Percentiles rank a stretch among this genome's conserved stretches.
Conservation (phyloP, 495 filamentous ascomycete species). For the Gamarada debralockiae region DNA sequence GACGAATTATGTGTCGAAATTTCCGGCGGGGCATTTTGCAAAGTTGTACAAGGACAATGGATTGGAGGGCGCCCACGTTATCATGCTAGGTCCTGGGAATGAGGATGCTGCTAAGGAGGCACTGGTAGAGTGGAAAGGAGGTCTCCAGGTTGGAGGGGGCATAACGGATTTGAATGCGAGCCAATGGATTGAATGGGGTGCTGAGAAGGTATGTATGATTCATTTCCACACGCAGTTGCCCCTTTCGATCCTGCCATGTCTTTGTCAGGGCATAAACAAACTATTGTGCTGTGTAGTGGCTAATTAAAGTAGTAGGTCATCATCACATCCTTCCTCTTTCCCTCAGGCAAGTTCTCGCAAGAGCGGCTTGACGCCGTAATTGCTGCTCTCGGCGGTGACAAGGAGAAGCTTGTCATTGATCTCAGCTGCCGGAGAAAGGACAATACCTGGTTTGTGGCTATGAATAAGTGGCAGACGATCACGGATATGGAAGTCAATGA, state of each 20-base stretch:
- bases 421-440: conserved; percentile 78
- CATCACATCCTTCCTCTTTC: conserved; percentile 77
- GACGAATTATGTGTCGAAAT: conserved; percentile 86
- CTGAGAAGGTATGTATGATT: conserved; percentile 67
- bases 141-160: conserved; percentile 86
- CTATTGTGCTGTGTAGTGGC: too few species aligned
- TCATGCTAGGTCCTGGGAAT: conserved; percentile 91
- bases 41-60: conserved; percentile 68
- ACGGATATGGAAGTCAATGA: conserved; percentile 91
- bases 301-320: conserved; percentile 65
- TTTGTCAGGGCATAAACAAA: too few species aligned
- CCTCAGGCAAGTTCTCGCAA: conserved; percentile 72
- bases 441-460: conserved; percentile 84
- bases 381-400: conserved; percentile 64
- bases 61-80: conserved; percentile 82
- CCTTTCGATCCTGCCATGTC: too few species aligned
- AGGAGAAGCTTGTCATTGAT: conserved; percentile 85
- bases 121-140: conserved; percentile 67
- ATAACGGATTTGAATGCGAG: conserved; percentile 80
- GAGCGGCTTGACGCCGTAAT: conserved; percentile 69
- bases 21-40: conserved; percentile 77
- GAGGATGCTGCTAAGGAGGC: conserved; percentile 74
- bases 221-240: not conserved
- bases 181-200: conserved; percentile 82
- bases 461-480: conserved; percentile 97